Percentiles rank a stretch among this genome's conserved stretches.
Conservation (phyloP, 345 rosid species). For the Kandelia obovata region DNA sequence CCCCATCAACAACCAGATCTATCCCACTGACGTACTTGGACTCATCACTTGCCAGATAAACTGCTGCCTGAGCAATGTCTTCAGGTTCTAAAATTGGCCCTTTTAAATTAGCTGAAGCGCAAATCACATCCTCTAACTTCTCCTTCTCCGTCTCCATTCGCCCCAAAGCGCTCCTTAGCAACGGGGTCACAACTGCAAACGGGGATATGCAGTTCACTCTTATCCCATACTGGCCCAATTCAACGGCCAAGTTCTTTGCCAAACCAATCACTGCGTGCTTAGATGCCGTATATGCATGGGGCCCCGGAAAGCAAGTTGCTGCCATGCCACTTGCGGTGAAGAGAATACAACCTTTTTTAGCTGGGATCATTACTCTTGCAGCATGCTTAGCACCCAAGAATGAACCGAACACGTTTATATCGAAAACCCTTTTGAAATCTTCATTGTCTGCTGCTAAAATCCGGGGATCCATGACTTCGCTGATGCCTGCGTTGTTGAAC, state of each 20-base stretch:
- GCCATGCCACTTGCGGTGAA: slow-evolving; percentile 19
- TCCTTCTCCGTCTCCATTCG: not conserved
- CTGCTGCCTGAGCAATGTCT: slow-evolving; percentile 24
- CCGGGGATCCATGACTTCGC: not conserved
- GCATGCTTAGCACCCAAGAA: slow-evolving; percentile 31
- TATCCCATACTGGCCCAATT: slow-evolving; percentile 21
- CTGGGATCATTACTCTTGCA: slow-evolving; percentile 24
- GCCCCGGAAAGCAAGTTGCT: not conserved
- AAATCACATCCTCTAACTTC: not conserved
- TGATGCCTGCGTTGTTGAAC: slow-evolving; percentile 28
- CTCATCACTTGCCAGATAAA: slow-evolving; percentile 20
- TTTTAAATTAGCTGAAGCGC: slow-evolving; percentile 5
- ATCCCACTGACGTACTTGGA: slow-evolving; percentile 20
- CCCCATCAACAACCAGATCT: slow-evolving; percentile 20
- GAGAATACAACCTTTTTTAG: slow-evolving; percentile 18
- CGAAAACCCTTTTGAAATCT: slow-evolving; percentile 15
- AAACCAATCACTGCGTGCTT: slow-evolving; percentile 19
- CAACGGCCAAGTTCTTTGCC: slow-evolving; percentile 17
- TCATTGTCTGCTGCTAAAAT: not conserved
- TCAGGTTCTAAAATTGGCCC: slow-evolving; percentile 3
- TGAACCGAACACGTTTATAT: slow-evolving; percentile 19
- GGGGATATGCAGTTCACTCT: slow-evolving; percentile 27
- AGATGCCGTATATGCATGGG: slow-evolving; percentile 17
- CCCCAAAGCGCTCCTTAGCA: not conserved
- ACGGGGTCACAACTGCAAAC: not conserved